Evolutionary conservation across 139 green algal species (phyloP).

Genomic region (Tetraselmis chui): DNA sequence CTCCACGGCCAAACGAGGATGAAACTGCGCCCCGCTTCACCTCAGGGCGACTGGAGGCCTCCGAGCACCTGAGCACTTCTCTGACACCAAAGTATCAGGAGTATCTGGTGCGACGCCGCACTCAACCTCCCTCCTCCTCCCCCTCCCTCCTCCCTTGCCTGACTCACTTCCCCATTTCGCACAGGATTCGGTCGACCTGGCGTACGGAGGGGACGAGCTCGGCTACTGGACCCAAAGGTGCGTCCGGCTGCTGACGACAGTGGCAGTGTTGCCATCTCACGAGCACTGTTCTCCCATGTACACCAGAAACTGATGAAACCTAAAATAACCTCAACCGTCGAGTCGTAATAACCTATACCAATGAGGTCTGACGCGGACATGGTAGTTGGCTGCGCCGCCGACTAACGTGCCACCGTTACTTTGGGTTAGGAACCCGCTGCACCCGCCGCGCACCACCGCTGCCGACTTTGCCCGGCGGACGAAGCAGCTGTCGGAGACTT

Average conservation of each 20-base stretch:
- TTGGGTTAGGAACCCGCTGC: not conserved
- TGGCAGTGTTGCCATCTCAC: too few species aligned
- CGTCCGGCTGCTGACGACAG: too few species aligned
- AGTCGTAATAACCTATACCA: too few species aligned
- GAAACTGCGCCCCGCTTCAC: too few species aligned
- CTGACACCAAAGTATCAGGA: not conserved
- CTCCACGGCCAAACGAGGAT: too few species aligned
- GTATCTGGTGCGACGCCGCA: not conserved
- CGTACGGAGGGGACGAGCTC: not conserved
- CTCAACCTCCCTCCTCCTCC: not conserved
- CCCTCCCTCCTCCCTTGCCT: not conserved
- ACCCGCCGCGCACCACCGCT: not conserved
- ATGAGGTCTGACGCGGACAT: too few species aligned
- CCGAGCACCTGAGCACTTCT: not conserved
- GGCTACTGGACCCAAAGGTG: not conserved
- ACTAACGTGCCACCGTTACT: too few species aligned
- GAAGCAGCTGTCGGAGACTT: not conserved
- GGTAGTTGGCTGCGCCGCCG: too few species aligned
- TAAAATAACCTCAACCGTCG: too few species aligned
- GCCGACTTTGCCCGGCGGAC: not conserved
- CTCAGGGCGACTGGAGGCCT: not conserved
- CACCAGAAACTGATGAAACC: too few species aligned
- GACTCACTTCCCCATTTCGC: too few species aligned
- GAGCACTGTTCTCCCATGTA: too few species aligned
- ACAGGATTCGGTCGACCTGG: not conserved